phyloP scores from a whole-genome alignment of 2,329 filamentous ascomycete genomes.

The Alternaria sp. region DNA sequence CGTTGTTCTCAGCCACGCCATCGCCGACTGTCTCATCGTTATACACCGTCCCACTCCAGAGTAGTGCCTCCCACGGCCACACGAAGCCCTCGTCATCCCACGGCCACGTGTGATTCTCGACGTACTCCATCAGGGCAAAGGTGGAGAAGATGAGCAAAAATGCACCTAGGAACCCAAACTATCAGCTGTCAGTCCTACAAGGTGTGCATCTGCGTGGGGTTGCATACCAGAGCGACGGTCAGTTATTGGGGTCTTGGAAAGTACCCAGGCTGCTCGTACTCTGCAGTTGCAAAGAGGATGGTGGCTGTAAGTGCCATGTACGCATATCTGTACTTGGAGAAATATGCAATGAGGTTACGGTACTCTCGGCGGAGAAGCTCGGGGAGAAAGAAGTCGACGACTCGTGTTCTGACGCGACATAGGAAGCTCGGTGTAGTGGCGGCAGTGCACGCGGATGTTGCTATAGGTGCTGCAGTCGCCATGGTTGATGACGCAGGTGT shows the following conservation, averaged over 20 bases:
- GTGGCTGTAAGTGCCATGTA: not conserved
- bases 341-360: not conserved
- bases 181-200: not conserved
- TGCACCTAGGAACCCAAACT: conserved; percentile 6
- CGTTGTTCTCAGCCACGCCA: not conserved
- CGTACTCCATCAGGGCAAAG: conserved; percentile 11
- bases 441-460: not conserved
- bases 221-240: conserved; percentile 4
- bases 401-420: not conserved
- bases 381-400: conserved; percentile 8
- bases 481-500: not conserved
- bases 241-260: conserved; percentile 9
- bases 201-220: not conserved
- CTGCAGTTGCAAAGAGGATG: conserved; percentile 5
- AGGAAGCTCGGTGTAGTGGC: not conserved
- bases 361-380: conserved; percentile 10
- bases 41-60: conserved; percentile 11
- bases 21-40: conserved; percentile 6
- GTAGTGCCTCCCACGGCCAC: conserved; percentile 17
- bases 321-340: not conserved
- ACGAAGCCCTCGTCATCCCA: conserved; percentile 19
- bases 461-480: not conserved
- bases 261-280: conserved; percentile 15
- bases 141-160: conserved; percentile 5
- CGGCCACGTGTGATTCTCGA: conserved; percentile 13